phyloP scores from a whole-genome alignment of 176 grass and related monocot genomes.

The Dendrocalamus sinicus region DNA sequence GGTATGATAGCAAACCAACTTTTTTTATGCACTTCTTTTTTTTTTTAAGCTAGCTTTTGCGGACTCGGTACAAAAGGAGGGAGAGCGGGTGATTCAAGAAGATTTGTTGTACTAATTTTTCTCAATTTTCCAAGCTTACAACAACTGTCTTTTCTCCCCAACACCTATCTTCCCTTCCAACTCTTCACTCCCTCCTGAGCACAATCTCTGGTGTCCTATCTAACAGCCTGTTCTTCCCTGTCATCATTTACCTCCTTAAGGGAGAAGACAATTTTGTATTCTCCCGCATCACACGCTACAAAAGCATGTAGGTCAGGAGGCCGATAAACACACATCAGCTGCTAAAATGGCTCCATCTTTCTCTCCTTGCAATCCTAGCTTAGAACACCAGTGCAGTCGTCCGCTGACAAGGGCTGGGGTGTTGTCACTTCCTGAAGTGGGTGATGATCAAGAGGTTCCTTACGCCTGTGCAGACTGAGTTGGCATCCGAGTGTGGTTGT shows the following conservation, averaged over 20 bases:
- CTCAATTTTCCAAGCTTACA: constrained; percentile 32
- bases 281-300: constrained; percentile 16
- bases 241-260: constrained; percentile 36
- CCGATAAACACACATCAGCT: constrained; percentile 33
- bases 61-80: constrained; percentile 17
- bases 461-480: constrained; percentile 58
- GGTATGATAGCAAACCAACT: not conserved
- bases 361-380: constrained; percentile 27
- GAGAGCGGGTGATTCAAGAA: not conserved
- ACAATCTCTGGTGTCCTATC: constrained; percentile 38
- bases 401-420: not conserved
- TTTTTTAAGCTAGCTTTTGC: constrained; percentile 24
- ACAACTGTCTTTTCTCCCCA: not conserved
- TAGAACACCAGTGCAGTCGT: constrained; percentile 11
- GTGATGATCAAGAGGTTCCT: not conserved
- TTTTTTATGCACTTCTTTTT: constrained; percentile 31
- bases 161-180: constrained; percentile 37
- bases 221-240: constrained; percentile 29
- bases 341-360: constrained; percentile 20
- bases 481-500: constrained; percentile 66
- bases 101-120: not conserved
- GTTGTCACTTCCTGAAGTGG: constrained; percentile 10
- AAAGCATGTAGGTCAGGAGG: constrained; percentile 36
- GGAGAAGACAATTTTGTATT: constrained; percentile 18
- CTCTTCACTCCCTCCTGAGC: constrained; percentile 29